Conservation (phyloP, 257 asterid genomes). For the Catharanthus roseus region DNA sequence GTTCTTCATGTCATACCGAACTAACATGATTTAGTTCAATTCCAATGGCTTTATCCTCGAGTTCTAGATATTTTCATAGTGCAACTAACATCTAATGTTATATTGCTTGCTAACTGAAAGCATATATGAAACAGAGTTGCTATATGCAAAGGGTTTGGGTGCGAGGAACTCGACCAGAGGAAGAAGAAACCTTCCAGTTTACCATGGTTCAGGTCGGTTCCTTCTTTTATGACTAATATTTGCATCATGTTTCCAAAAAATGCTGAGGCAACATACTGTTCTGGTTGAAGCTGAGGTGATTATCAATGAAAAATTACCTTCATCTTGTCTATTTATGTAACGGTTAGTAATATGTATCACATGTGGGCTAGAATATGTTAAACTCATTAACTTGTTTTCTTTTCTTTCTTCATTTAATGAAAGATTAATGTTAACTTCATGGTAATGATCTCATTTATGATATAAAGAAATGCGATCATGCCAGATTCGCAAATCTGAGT, state of each 20-base stretch:
- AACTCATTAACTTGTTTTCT: too few relatives aligned
- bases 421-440: background rate
- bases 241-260: too few relatives aligned
- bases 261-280: background rate
- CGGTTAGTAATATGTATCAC: background rate
- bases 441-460: too few relatives aligned
- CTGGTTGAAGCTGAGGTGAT: background rate
- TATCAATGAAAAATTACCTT: background rate
- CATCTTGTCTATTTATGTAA: background rate
- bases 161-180: constrained; percentile 88
- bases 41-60: background rate
- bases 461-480: too few relatives aligned
- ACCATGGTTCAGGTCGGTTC: constrained; percentile 75
- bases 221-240: constrained; percentile 1
- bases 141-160: constrained; percentile 83
- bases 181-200: constrained; percentile 76
- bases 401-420: too few relatives aligned
- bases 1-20: constrained; percentile 2
- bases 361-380: background rate
- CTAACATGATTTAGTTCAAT: constrained; percentile 2
- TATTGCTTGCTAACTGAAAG: constrained; percentile 12
- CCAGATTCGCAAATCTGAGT: background rate
- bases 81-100: background rate
- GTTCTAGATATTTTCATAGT: background rate
- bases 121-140: constrained; percentile 43